Conservation (phyloP, 2,329 filamentous ascomycete species). For the Cephalotrichum gorgonifer region DNA sequence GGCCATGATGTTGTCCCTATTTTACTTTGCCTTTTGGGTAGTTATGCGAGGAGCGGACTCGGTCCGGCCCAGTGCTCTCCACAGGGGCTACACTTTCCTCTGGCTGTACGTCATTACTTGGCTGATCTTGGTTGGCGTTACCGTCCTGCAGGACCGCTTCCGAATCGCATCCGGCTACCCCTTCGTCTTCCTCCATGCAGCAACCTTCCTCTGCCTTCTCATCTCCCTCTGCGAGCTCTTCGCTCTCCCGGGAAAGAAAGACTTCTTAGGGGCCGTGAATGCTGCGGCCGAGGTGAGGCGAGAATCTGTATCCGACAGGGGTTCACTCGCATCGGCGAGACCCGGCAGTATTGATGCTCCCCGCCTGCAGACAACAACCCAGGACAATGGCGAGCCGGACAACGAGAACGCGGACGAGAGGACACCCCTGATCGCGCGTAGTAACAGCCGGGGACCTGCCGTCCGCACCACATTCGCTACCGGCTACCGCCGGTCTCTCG, state of each 20-base stretch:
- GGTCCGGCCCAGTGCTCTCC: slow-evolving; percentile 74
- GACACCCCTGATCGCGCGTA: slow-evolving; percentile 2
- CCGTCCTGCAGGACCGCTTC: slow-evolving; percentile 66
- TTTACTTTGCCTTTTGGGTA: slow-evolving; percentile 75
- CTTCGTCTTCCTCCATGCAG: slow-evolving; percentile 68
- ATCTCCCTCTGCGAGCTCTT: slow-evolving; percentile 76
- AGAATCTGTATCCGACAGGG: not conserved
- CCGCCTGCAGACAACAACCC: not conserved
- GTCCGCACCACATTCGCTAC: slow-evolving; percentile 36
- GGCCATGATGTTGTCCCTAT: slow-evolving; percentile 76
- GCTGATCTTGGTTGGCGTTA: slow-evolving; percentile 58
- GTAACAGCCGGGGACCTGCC: not conserved
- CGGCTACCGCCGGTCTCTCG: slow-evolving; percentile 41
- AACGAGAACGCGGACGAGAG: slow-evolving; percentile 2
- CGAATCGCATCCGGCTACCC: slow-evolving; percentile 70
- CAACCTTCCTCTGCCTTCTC: slow-evolving; percentile 62
- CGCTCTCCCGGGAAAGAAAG: slow-evolving; percentile 58
- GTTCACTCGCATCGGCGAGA: not conserved
- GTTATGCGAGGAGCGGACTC: slow-evolving; percentile 69
- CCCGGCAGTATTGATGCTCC: not conserved
- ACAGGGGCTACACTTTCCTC: slow-evolving; percentile 67
- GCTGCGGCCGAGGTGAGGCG: not conserved
- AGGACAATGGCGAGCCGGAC: slow-evolving; percentile 2
- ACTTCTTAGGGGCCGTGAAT: slow-evolving; percentile 41
- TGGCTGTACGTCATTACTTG: slow-evolving; percentile 78